These are phyloP conservation scores for Erigeron canadensis DNA, from an alignment of 129 eudicot species.

Conservation along the genomic window DNA sequence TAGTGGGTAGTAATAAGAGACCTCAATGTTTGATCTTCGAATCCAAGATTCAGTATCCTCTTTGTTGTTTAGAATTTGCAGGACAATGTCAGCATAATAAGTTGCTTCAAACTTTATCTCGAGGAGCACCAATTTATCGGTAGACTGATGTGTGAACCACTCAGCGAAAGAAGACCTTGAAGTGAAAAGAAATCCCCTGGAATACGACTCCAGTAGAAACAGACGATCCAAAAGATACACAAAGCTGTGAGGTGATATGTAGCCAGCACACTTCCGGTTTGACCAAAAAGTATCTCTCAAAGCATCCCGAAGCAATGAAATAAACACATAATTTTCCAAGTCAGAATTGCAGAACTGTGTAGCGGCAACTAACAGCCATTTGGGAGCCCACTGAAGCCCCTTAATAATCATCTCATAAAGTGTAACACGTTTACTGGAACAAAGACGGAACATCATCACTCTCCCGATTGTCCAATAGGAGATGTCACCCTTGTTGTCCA, in stretches of 20 bases:
- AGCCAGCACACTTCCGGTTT: constrained; percentile 25
- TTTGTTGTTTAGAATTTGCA: constrained; percentile 23
- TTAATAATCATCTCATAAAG: constrained; percentile 13
- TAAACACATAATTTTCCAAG: neutral
- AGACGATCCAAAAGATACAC: no score
- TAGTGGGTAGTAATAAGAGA: constrained; percentile 32
- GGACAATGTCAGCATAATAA: constrained; percentile 23
- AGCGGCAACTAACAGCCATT: constrained; percentile 35
- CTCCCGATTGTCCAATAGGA: constrained; percentile 47
- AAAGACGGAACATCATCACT: constrained; percentile 39
- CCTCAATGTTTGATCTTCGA: no score
- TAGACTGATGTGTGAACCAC: constrained; percentile 29
- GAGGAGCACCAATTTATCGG: constrained; percentile 2
- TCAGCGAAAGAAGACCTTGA: constrained; percentile 59
- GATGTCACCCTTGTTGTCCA: constrained; percentile 14
- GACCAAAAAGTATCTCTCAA: constrained; percentile 36
- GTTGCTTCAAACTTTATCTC: no score
- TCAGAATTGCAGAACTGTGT: neutral
- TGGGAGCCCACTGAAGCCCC: neutral
- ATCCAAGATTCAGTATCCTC: constrained; percentile 45
- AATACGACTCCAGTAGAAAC: constrained; percentile 20
- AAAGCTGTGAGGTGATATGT: constrained; percentile 39
- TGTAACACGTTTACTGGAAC: constrained; percentile 23
- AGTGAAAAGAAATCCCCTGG: constrained; percentile 28
- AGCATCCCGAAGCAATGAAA: constrained; percentile 19